A percentile compares a stretch with the other conserved stretches of the same genome.
Conservation (phyloP, 257 asterid species). For the Asclepias syriaca region DNA sequence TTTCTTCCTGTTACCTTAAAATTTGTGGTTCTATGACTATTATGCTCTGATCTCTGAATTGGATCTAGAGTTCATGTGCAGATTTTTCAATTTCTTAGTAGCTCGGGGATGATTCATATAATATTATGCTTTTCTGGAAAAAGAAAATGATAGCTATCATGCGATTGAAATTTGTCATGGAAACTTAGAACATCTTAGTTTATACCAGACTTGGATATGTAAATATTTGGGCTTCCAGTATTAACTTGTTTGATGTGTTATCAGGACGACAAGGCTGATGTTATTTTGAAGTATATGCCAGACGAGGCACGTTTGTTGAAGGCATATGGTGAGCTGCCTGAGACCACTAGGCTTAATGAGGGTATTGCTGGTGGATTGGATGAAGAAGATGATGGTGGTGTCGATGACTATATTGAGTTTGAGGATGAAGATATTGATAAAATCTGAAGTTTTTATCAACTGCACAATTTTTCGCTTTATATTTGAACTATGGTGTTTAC, state of each 20-base stretch:
- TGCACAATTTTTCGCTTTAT: neutral
- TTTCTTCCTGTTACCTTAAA: neutral
- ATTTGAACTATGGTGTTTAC: neutral
- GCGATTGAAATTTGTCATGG: neutral
- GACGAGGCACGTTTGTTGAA: conserved; percentile 28
- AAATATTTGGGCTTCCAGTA: neutral
- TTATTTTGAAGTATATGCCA: conserved; percentile 27
- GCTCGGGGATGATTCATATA: neutral
- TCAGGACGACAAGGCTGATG: conserved; percentile 30
- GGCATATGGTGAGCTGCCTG: conserved; percentile 26
- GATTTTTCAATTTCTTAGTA: neutral
- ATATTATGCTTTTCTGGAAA: neutral
- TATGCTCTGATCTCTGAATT: neutral
- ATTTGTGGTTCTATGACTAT: neutral
- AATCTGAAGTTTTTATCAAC: conserved; percentile 11
- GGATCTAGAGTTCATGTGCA: neutral
- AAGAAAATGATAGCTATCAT: neutral
- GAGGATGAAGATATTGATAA: conserved; percentile 29
- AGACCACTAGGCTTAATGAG: conserved; percentile 25
- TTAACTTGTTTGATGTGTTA: neutral
- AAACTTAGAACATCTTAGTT: neutral
- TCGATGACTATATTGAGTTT: conserved; percentile 25
- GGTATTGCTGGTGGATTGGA: conserved; percentile 26
- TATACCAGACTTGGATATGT: neutral
- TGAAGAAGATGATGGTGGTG: conserved; percentile 23